Base-by-base conservation (phyloP, 306 rosid species). In the Cucumis cinereus region DNA sequence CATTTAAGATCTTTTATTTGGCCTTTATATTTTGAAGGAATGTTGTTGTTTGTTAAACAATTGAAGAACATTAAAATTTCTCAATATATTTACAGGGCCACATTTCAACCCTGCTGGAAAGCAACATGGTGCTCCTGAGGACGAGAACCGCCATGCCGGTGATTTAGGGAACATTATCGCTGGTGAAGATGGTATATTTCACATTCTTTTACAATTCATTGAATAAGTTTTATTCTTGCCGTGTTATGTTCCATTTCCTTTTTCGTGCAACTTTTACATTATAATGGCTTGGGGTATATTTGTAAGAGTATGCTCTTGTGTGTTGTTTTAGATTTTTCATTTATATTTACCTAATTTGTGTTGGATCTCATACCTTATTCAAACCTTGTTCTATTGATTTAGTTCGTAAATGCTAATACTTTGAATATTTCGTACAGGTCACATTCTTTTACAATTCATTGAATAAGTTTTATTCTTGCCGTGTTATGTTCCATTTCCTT, bases 111-210 rank as follows among this genome's bases (percentile, higher is more conserved):
- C 99, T 66, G 76, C 80, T 76, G 72, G 77, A 60, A 89, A 90
- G 76, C 92, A 88, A 66, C 99, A 95, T 24, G 99, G 99, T 76
- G 83, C 98, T 52, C 99, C 99, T 58, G 95, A 81, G 62, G 99
- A 95, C 36, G 96, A 57, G 75, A 68, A 0, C 73, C 98, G 99
- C 19, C 99, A 92, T 82, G 97, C 99, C 73, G 99, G 99, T 75
- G 99, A 95, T 86, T 85, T 95, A 36, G 99, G 99, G 83, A 95
- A 95, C 74, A 64, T 95, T 76, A 90, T 78, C 74, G 99, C 69
- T 5, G 98, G 93, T 52, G 96, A 79, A 40, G 98, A 92, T 77
- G 99, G 99, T 95, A 95, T 59, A 80, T 5, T 24, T 80, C 58
- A 4, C 26, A 33, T 20, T 33, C 11, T 54, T 33, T 14, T 6